Percentiles rank a stretch among this genome's conserved stretches.
Evolutionary conservation across 371 early-diverging fungal genomes (phyloP).

Genomic region (Mortierella sp.): DNA sequence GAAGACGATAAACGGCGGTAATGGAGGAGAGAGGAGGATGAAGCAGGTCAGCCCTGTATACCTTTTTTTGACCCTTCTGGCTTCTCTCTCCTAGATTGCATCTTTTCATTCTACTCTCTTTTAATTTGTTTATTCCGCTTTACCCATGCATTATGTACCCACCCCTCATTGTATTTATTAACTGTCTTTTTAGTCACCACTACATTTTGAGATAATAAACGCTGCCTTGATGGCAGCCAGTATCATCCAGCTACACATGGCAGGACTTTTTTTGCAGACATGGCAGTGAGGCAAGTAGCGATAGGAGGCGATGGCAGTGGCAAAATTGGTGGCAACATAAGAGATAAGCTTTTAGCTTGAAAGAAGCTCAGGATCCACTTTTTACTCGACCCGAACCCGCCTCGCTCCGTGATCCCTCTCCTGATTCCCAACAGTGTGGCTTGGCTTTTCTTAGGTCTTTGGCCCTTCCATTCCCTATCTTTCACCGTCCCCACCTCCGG

Average conservation of each 20-base stretch:
- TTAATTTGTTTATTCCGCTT: constrained; percentile 1
- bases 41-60: constrained; percentile 1
- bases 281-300: not conserved
- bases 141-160: not conserved
- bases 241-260: not conserved
- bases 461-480: not conserved
- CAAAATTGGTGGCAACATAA: not conserved
- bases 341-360: not conserved
- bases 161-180: constrained; percentile 1
- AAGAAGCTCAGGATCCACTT: not conserved
- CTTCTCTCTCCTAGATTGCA: not conserved
- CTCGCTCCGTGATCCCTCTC: not conserved
- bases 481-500: not conserved
- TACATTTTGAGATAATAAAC: not conserved
- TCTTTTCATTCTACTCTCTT: not conserved
- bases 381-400: not conserved
- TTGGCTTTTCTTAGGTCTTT: not conserved
- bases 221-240: not conserved
- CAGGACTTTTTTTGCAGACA: too few species aligned
- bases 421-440: not conserved
- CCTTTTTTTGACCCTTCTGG: not conserved
- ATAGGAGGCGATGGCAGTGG: not conserved
- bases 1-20: not conserved
- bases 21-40: not conserved
- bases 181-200: constrained; percentile 13